Percentiles rank a stretch among this genome's conserved stretches.
phyloP scores from a whole-genome alignment of 176 grass and related monocot genomes.

The Alopecurus myosuroides region DNA sequence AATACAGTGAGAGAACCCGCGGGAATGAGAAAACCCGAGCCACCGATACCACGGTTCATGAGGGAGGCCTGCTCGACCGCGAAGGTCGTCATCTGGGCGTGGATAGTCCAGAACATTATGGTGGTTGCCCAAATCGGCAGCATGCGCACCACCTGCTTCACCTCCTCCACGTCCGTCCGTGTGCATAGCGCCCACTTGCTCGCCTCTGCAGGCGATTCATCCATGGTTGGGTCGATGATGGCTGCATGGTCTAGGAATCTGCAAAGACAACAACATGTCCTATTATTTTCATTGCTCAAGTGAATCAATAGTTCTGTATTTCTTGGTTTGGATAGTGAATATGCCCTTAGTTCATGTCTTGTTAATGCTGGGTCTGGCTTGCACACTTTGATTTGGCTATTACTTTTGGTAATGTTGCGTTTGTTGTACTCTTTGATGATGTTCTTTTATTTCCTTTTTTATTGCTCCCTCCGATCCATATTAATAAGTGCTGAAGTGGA shows the following conservation, averaged over 20 bases:
- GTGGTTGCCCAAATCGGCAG: conserved; percentile 66
- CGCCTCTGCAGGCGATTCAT: background rate
- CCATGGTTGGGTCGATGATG: conserved; percentile 1
- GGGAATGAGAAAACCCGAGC: conserved; percentile 56
- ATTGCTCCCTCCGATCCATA: too few species aligned
- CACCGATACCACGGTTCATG: conserved; percentile 70
- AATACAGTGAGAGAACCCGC: conserved; percentile 92
- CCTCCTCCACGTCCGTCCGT: conserved; percentile 68
- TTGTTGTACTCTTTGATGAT: too few species aligned
- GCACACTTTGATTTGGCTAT: too few species aligned
- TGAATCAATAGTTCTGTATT: background rate
- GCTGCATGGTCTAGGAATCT: conserved; percentile 76
- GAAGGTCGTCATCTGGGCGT: conserved; percentile 97
- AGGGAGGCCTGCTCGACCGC: conserved; percentile 68
- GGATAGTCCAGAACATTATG: conserved; percentile 92
- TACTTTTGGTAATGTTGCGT: too few species aligned
- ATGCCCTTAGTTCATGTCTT: too few species aligned
- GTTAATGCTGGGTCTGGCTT: too few species aligned
- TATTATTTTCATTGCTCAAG: background rate
- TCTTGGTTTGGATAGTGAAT: background rate
- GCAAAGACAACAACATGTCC: background rate
- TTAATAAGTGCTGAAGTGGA: too few species aligned
- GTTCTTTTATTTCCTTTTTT: too few species aligned
- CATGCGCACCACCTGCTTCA: conserved; percentile 76
- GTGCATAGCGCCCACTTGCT: conserved; percentile 51